These are phyloP conservation scores for Penicillium nordicum DNA, from an alignment of 2,329 filamentous ascomycete species.

Conservation along the genomic window DNA sequence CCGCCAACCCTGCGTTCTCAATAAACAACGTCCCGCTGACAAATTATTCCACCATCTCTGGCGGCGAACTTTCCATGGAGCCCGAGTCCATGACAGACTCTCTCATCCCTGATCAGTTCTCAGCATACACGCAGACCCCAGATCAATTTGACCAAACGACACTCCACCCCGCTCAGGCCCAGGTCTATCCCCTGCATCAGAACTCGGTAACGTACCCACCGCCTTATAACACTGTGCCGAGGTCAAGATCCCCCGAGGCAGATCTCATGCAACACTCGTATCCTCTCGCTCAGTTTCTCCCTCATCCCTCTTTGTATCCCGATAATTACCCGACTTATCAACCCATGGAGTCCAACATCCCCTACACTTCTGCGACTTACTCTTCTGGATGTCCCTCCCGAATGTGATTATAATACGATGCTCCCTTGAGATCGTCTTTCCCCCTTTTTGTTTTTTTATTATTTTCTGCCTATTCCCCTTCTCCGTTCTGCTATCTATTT, in stretches of 20 bases:
- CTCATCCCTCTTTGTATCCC: constrained; percentile 19
- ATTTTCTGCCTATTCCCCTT: constrained; percentile 1
- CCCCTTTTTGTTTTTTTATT: not conserved
- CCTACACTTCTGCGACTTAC: constrained; percentile 20
- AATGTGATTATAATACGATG: constrained; percentile 13
- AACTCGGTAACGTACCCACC: constrained; percentile 35
- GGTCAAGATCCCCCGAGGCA: constrained; percentile 18
- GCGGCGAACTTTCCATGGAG: constrained; percentile 26
- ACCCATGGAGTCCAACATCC: constrained; percentile 15
- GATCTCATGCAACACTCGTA: constrained; percentile 22
- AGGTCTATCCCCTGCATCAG: constrained; percentile 28
- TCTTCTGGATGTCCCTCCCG: constrained; percentile 18
- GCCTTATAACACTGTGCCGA: constrained; percentile 30
- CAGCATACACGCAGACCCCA: constrained; percentile 11
- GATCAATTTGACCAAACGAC: constrained; percentile 14
- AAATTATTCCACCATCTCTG: constrained; percentile 24
- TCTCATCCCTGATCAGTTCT: constrained; percentile 15
- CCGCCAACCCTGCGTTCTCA: constrained; percentile 7
- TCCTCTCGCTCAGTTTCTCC: constrained; percentile 17
- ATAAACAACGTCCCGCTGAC: constrained; percentile 12
- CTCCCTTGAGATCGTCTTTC: not conserved
- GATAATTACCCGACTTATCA: constrained; percentile 19
- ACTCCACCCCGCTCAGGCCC: constrained; percentile 16
- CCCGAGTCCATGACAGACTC: constrained; percentile 26
- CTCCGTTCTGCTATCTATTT: not conserved